Base-by-base conservation (phyloP, 2,329 filamentous ascomycete species). In the Fusarium gaditjirri region DNA sequence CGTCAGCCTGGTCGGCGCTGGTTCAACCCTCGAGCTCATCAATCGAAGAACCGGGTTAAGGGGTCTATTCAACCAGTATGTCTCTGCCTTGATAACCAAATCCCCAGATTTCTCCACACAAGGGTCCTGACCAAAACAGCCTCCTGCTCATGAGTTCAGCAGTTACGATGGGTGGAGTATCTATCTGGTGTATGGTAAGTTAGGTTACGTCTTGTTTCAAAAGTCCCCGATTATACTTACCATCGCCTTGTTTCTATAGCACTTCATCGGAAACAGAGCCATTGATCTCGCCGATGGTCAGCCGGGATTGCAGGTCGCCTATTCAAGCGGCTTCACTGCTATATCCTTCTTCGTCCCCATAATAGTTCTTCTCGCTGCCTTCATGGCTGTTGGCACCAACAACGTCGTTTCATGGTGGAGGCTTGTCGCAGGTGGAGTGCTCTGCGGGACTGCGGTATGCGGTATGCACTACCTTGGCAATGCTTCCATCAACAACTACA, bases 401-500 rank as follows among this genome's bases (percentile, higher is more conserved):
- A 88, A 88, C 69, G 83, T 80, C 33, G 85, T 91, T 19, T 87
- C 86, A 23, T 88, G 88, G 81, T 81, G 86, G 80, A 87, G 90
- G 47, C 86, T 93, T 16, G 77, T 86, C 12, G 77, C 89, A 9
- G 91, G 92, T 13, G 93, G 94, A 11, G 77, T 89, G 3, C 85
- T 95, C 46, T 92, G 92, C 4, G 94, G 94, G 19, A 85, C 90
- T 9, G 91, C 93, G 27, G 91, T 96, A 54, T 94, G 92, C 66
- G 92, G 92, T 36, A 96, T 97, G 94, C 93, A 97, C 80, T 97
- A 96, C 76, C 84, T 95, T 23, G 93, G 93, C n/a, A 94, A 97
- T 78, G 88, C 92, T 36, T 94, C 93, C 38, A 94, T 95, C 68
- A 86, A 86, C 33, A 95, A 97, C 79, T 97, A 96, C 77, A 81